Conservation (phyloP, 139 green algal genomes). For the Micromonas commoda region DNA sequence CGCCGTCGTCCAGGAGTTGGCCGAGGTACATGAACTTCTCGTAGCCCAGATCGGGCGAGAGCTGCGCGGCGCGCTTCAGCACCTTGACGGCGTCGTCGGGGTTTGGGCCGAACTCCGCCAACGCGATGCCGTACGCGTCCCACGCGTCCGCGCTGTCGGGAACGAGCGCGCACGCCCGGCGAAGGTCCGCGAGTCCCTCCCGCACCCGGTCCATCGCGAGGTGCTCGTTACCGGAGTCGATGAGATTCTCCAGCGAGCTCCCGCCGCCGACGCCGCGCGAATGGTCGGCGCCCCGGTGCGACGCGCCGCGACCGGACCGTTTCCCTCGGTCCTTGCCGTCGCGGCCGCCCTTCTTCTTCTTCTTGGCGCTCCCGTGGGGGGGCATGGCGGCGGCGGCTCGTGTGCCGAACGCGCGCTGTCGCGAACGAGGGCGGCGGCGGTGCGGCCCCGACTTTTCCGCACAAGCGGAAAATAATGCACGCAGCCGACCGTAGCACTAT, state of each 20-base stretch:
- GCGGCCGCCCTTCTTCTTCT: neutral
- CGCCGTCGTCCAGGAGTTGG: constrained; percentile 17
- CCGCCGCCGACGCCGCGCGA: neutral
- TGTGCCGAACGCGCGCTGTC: too few relatives aligned
- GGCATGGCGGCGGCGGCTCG: too few relatives aligned
- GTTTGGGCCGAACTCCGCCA: constrained; percentile 6
- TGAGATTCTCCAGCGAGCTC: neutral
- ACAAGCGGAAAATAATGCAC: too few relatives aligned
- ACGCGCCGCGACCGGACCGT: neutral
- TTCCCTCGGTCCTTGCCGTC: neutral
- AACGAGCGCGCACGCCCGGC: neutral
- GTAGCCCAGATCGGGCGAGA: neutral
- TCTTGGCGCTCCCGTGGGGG: neutral
- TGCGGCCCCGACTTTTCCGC: too few relatives aligned
- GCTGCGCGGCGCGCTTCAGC: constrained; percentile 9
- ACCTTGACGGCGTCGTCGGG: neutral
- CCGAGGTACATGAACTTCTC: constrained; percentile 31
- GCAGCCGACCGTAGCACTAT: too few relatives aligned
- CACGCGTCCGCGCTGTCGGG: neutral
- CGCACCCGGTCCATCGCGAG: neutral
- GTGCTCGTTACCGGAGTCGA: neutral
- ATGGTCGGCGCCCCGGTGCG: neutral
- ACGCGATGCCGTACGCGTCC: constrained; percentile 9
- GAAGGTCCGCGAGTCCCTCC: neutral
- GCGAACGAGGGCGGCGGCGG: too few relatives aligned